Evolutionary conservation across 1,284 basidiomycete genomes (phyloP).

Genomic region (Cystobasidium slooffiae): DNA sequence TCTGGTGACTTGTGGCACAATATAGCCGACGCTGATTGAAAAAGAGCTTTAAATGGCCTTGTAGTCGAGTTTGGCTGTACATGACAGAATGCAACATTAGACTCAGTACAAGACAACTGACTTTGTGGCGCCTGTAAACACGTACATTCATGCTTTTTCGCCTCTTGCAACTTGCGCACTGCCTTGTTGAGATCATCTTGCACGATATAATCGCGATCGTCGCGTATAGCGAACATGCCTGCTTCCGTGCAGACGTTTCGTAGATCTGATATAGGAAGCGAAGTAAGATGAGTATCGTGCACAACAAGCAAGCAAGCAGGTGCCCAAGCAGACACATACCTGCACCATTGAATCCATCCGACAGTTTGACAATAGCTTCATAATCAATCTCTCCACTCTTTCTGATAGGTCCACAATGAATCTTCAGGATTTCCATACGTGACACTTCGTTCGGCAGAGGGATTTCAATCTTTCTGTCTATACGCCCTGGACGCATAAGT

Average conservation of each 20-base stretch:
- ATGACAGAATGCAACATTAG: too few relatives aligned
- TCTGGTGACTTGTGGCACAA: too few relatives aligned
- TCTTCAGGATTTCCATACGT: conserved; percentile 91
- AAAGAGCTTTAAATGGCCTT: conserved; percentile 57
- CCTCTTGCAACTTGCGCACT: conserved; percentile 90
- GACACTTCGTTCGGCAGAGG: conserved; percentile 98
- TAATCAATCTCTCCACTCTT: conserved; percentile 95
- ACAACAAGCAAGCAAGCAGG: background rate
- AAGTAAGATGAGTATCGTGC: background rate
- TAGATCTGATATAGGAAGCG: conserved; percentile 65
- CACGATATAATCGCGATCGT: conserved; percentile 76
- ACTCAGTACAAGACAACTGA: too few relatives aligned
- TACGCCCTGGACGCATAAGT: conserved; percentile 88
- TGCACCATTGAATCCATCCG: conserved; percentile 91
- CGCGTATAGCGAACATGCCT: conserved; percentile 96
- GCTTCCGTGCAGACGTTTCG: conserved; percentile 97
- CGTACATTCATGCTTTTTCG: conserved; percentile 94
- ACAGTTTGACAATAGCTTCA: conserved; percentile 95
- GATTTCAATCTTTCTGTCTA: conserved; percentile 98
- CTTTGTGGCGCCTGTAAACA: too few relatives aligned
- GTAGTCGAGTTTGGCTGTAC: conserved; percentile 70
- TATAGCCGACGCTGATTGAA: too few relatives aligned
- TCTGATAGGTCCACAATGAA: conserved; percentile 92
- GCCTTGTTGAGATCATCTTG: conserved; percentile 98
- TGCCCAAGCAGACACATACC: conserved; percentile 32